A percentile compares a stretch with the other conserved stretches of the same genome.
These are phyloP conservation scores for Petasospora rhodanensis DNA, from an alignment of 1,139 yeast genomes.

Conservation along the genomic window DNA sequence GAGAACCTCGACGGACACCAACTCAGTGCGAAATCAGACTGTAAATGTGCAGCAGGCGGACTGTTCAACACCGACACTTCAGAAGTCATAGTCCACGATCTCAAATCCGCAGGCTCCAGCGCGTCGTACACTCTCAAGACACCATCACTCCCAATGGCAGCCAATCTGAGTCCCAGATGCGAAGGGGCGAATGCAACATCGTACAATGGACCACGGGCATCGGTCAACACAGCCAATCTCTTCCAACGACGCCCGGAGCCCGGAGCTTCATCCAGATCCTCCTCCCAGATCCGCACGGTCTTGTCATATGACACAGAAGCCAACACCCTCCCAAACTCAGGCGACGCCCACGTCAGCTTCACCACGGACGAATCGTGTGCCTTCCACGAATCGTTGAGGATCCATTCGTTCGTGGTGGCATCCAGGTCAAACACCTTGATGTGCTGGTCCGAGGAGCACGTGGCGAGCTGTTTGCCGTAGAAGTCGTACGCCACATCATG, in stretches of 20 bases:
- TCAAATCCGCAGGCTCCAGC: slow-evolving; percentile 78
- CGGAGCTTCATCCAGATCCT: slow-evolving; percentile 70
- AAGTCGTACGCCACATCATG: slow-evolving; percentile 87
- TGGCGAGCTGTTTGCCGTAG: slow-evolving; percentile 85
- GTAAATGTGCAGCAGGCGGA: slow-evolving; percentile 79
- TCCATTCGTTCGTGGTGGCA: slow-evolving; percentile 58
- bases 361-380: slow-evolving; percentile 91
- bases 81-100: slow-evolving; percentile 73
- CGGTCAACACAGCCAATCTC: slow-evolving; percentile 69
- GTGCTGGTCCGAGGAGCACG: slow-evolving; percentile 90
- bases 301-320: slow-evolving; percentile 91
- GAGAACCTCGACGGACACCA: slow-evolving; percentile 94
- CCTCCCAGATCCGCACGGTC: slow-evolving; percentile 88
- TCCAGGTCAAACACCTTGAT: slow-evolving; percentile 80
- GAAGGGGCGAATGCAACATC: slow-evolving; percentile 88
- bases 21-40: slow-evolving; percentile 78
- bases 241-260: slow-evolving; percentile 83
- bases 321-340: slow-evolving; percentile 81
- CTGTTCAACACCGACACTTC: slow-evolving; percentile 64
- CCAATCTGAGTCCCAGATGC: slow-evolving; percentile 77
- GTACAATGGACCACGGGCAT: slow-evolving; percentile 84
- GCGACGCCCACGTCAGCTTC: slow-evolving; percentile 87
- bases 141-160: slow-evolving; percentile 90
- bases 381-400: slow-evolving; percentile 80
- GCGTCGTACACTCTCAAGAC: slow-evolving; percentile 83